These are phyloP conservation scores for Colletotrichum sp. DNA, from an alignment of 2,329 filamentous ascomycete genomes.

Conservation along the genomic window DNA sequence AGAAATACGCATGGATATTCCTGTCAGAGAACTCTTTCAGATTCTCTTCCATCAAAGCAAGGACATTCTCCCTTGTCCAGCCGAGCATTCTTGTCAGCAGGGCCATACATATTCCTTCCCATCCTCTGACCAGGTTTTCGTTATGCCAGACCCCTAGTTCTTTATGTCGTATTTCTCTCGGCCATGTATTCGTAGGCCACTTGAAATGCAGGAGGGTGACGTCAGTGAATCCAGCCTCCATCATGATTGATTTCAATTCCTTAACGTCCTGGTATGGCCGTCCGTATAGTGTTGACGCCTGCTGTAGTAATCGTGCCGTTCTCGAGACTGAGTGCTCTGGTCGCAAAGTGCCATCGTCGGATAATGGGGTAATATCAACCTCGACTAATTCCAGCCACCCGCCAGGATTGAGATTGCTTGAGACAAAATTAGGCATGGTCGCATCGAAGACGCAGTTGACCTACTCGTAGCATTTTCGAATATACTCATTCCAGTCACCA, in stretches of 20 bases:
- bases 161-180: conserved; percentile 54
- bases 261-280: conserved; percentile 31
- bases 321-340: conserved; percentile 26
- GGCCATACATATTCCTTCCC: conserved; percentile 29
- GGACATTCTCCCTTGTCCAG: conserved; percentile 27
- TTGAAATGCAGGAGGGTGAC: conserved; percentile 52
- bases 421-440: not conserved
- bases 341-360: conserved; percentile 44
- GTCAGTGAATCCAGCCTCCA: conserved; percentile 57
- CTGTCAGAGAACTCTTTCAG: conserved; percentile 28
- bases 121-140: conserved; percentile 22
- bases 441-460: not conserved
- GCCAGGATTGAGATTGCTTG: not conserved
- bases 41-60: conserved; percentile 26
- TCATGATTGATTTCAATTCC: conserved; percentile 41
- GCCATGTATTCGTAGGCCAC: conserved; percentile 58
- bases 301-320: conserved; percentile 33
- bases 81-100: conserved; percentile 29
- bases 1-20: conserved; percentile 24
- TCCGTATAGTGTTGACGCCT: conserved; percentile 32
- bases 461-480: conserved; percentile 48
- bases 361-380: conserved; percentile 38
- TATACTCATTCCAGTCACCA: conserved; percentile 56
- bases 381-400: conserved; percentile 50
- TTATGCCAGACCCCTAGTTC: conserved; percentile 44